A percentile compares a stretch with the other conserved stretches of the same genome.
Conservation (phyloP, 768 basidiomycete species). For the Epithele typhae region DNA sequence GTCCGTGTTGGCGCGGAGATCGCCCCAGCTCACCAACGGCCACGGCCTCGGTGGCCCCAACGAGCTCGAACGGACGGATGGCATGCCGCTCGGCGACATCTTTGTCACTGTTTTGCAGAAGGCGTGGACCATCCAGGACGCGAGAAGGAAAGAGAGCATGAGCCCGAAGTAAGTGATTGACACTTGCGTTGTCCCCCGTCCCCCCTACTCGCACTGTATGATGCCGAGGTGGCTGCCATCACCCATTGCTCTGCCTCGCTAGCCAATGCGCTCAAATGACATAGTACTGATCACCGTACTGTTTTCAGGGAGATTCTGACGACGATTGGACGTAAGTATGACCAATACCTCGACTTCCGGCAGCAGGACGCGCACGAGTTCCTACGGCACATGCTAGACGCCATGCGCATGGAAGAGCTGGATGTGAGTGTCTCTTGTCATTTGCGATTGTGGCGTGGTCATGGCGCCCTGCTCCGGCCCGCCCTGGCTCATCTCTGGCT, state of each 20-base stretch:
- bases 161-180: conserved; percentile 59
- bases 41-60: conserved; percentile 47
- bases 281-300: too few relatives aligned
- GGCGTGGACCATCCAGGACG: conserved; percentile 62
- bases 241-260: too few relatives aligned
- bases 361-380: conserved; percentile 98
- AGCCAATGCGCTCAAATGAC: too few relatives aligned
- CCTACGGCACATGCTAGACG: conserved; percentile 82
- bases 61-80: conserved; percentile 50
- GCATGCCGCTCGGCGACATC: conserved; percentile 68
- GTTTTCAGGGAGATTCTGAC: conserved; percentile 57
- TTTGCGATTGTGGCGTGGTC: too few relatives aligned
- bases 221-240: too few relatives aligned
- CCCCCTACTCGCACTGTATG: too few relatives aligned
- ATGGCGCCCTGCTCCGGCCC: not conserved
- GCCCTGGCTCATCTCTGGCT: not conserved
- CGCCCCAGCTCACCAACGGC: conserved; percentile 68
- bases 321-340: conserved; percentile 78
- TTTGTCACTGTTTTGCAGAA: conserved; percentile 56
- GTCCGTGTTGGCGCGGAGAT: conserved; percentile 34
- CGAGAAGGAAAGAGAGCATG: conserved; percentile 44
- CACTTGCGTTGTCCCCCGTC: too few relatives aligned
- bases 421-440: conserved; percentile 53
- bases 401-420: conserved; percentile 91
- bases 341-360: conserved; percentile 91